phyloP scores from a whole-genome alignment of 768 basidiomycete genomes.

The Crassisporium funariophilum region DNA sequence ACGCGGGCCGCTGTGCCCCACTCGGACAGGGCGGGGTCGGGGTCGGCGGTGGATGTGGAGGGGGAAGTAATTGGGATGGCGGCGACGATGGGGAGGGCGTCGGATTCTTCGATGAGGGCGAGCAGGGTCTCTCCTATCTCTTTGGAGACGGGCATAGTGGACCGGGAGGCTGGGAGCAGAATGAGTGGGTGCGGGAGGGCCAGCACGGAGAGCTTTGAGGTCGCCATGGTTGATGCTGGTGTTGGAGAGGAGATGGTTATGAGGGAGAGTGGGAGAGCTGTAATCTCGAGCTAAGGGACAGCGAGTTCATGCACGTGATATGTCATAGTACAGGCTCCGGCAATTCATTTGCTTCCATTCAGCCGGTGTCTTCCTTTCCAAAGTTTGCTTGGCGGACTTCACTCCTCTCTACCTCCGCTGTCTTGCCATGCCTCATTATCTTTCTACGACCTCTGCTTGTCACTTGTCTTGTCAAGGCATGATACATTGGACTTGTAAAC shows the following conservation, averaged over 20 bases:
- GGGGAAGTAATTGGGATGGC: slow-evolving; percentile 55
- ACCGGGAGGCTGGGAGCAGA: slow-evolving; percentile 71
- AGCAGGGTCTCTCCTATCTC: slow-evolving; percentile 66
- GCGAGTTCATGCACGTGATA: slow-evolving; percentile 10
- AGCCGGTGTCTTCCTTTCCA: background rate
- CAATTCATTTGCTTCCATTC: slow-evolving; percentile 6
- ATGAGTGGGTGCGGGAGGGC: slow-evolving; percentile 71
- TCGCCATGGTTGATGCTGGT: slow-evolving; percentile 33
- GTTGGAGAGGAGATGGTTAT: background rate
- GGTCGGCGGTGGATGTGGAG: slow-evolving; percentile 14
- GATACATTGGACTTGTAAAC: no score
- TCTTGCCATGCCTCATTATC: no score
- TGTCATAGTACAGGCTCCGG: background rate
- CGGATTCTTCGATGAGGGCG: slow-evolving; percentile 67
- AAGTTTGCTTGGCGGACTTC: no score
- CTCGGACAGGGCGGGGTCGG: slow-evolving; percentile 35
- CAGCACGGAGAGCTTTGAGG: slow-evolving; percentile 65
- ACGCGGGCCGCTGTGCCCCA: slow-evolving; percentile 76
- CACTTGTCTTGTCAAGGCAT: no score
- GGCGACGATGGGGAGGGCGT: slow-evolving; percentile 69
- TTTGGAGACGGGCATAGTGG: slow-evolving; percentile 67
- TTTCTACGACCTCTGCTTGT: no score
- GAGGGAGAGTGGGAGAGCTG: slow-evolving; percentile 2
- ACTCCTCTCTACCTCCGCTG: slow-evolving; percentile 15
- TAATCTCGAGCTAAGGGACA: slow-evolving; percentile 3